phyloP scores from a whole-genome alignment of 179 eudicot genomes.

The Silene noctiflora region DNA sequence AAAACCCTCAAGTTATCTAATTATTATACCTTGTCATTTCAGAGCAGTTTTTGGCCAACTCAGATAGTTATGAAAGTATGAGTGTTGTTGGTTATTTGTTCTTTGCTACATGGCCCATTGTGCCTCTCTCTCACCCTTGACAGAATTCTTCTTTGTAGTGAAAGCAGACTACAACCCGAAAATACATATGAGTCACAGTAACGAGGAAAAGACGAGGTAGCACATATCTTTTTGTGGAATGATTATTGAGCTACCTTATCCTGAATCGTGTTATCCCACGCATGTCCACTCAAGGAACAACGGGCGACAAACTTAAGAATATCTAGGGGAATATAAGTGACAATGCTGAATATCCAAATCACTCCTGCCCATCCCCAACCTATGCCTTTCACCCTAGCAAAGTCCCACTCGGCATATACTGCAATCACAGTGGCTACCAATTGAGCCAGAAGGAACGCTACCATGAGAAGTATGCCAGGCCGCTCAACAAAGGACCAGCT shows the following conservation, averaged over 20 bases:
- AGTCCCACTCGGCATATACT: constrained; percentile 64
- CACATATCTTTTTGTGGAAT: neutral
- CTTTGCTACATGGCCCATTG: constrained; percentile 59
- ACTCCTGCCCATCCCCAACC: constrained; percentile 90
- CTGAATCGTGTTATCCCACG: constrained; percentile 46
- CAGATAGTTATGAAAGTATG: constrained; percentile 29
- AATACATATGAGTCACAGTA: constrained; percentile 1
- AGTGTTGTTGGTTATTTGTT: constrained; percentile 29
- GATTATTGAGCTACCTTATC: constrained; percentile 39
- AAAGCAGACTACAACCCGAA: constrained; percentile 36
- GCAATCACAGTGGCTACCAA: constrained; percentile 62
- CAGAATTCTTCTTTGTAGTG: constrained; percentile 33
- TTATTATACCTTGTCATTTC: constrained; percentile 62
- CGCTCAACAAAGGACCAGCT: constrained; percentile 86
- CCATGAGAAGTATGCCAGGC: constrained; percentile 63
- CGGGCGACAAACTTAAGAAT: constrained; percentile 59
- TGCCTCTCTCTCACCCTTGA: constrained; percentile 15
- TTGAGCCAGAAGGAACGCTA: constrained; percentile 72
- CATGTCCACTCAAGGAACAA: constrained; percentile 37
- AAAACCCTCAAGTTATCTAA: constrained; percentile 5
- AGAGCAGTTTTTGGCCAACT: constrained; percentile 55
- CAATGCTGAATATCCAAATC: constrained; percentile 57
- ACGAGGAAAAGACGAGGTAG: neutral
- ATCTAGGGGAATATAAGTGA: constrained; percentile 75
- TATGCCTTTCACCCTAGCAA: constrained; percentile 58